A percentile compares a stretch with the other conserved stretches of the same genome.
phyloP scores from a whole-genome alignment of 1,284 basidiomycete species.

The Cryptococcus sp. region DNA sequence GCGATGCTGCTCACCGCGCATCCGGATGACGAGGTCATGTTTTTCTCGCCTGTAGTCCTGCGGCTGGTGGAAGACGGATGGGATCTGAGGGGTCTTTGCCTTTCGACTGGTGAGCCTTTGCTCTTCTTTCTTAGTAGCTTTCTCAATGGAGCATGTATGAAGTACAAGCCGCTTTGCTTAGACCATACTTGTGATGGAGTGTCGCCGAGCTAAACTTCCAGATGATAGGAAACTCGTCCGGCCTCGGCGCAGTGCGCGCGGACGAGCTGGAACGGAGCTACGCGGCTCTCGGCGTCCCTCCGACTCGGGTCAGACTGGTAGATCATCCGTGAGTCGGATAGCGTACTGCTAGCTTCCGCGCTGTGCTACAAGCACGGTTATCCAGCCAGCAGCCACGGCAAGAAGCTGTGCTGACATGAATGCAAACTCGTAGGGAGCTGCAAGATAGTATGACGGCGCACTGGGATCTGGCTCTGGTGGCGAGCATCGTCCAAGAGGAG shows the following conservation, averaged over 20 bases:
- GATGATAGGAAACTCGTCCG: constrained; percentile 76
- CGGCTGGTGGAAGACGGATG: constrained; percentile 40
- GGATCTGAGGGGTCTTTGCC: constrained; percentile 53
- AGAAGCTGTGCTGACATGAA: neutral
- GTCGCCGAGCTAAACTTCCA: neutral
- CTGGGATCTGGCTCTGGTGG: constrained; percentile 12
- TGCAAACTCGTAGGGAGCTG: constrained; percentile 60
- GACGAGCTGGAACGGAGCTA: constrained; percentile 71
- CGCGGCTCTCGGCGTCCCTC: constrained; percentile 67
- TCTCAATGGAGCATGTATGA: neutral
- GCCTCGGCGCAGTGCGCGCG: constrained; percentile 67
- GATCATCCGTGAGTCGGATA: constrained; percentile 67
- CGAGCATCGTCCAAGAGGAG: constrained; percentile 5
- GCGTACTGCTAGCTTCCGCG: too few species aligned
- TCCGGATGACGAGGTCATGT: constrained; percentile 71
- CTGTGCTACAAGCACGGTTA: too few species aligned
- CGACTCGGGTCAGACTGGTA: constrained; percentile 63
- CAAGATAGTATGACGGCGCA: constrained; percentile 71
- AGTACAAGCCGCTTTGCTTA: too few species aligned
- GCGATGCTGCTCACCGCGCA: constrained; percentile 56
- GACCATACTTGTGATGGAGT: too few species aligned
- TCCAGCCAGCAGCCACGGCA: neutral
- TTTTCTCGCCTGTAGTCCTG: constrained; percentile 62
- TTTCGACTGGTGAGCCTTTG: constrained; percentile 54
- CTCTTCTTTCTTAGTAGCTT: neutral